These are phyloP conservation scores for Russula griseocarnosa DNA, from an alignment of 768 basidiomycete genomes.

Conservation along the genomic window DNA sequence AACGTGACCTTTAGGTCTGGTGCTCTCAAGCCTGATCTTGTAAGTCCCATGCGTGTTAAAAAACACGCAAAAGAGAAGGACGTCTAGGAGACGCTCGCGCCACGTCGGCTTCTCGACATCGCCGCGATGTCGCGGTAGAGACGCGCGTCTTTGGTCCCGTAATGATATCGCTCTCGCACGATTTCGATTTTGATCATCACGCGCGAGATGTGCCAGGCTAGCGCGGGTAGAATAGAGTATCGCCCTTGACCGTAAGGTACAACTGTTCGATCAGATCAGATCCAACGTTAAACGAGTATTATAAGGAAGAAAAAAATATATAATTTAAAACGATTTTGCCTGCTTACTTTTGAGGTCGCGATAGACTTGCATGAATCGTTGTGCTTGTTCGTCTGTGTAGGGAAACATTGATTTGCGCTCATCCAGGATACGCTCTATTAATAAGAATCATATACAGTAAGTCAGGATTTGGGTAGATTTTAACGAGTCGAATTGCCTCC, in stretches of 20 bases:
- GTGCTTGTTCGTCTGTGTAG: conserved; percentile 17
- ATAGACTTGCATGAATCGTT: conserved; percentile 17
- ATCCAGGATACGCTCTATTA: conserved; percentile 16
- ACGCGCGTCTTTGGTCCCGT: conserved; percentile 15
- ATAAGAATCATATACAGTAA: not conserved
- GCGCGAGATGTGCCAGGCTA: conserved; percentile 21
- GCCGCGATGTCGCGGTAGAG: conserved; percentile 19
- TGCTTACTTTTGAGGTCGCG: conserved; percentile 19
- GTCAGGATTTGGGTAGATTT: not conserved
- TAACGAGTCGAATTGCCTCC: too few species aligned
- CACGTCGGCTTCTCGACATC: conserved; percentile 7
- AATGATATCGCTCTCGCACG: conserved; percentile 11
- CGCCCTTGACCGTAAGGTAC: conserved; percentile 3
- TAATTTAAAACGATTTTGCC: too few species aligned
- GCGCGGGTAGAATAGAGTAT: conserved; percentile 1
- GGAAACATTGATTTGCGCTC: conserved; percentile 20
- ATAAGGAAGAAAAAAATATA: too few species aligned
- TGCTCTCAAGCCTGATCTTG: conserved; percentile 9
- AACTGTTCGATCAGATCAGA: too few species aligned
- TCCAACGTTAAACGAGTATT: too few species aligned
- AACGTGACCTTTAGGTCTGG: conserved; percentile 13
- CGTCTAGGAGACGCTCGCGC: conserved; percentile 1
- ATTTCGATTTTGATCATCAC: conserved; percentile 17
- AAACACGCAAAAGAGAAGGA: conserved; percentile 11
- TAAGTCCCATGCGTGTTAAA: conserved; percentile 17